phyloP scores from a whole-genome alignment of 441 rosid species.

The Corymbia citriodora region DNA sequence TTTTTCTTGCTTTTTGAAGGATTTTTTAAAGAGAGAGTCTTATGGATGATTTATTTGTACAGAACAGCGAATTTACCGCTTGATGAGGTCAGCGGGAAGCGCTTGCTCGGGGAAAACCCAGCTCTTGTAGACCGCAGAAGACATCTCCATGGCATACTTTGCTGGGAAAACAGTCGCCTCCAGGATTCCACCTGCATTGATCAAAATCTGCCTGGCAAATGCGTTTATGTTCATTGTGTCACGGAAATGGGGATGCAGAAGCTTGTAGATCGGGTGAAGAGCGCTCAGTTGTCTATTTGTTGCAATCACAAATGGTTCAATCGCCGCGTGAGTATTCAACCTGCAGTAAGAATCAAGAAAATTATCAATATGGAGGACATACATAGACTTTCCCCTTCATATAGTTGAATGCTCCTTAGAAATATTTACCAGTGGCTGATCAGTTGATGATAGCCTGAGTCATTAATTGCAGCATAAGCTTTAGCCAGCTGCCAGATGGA shows the following conservation, averaged over 20 bases:
- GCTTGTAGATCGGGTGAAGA: constrained; percentile 79
- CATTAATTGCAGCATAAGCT: constrained; percentile 74
- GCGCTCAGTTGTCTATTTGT: constrained; percentile 75
- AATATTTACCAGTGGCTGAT: constrained; percentile 74
- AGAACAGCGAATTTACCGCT: constrained; percentile 33
- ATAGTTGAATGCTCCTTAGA: neutral
- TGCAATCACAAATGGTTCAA: constrained; percentile 83
- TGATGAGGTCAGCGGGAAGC: constrained; percentile 75
- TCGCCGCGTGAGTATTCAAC: constrained; percentile 77
- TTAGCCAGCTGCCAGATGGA: constrained; percentile 88
- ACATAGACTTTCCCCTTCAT: neutral
- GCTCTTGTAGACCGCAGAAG: constrained; percentile 53
- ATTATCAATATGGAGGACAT: neutral
- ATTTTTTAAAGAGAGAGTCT: neutral
- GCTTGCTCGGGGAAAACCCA: constrained; percentile 85
- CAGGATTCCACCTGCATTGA: constrained; percentile 73
- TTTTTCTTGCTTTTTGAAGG: neutral
- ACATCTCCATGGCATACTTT: constrained; percentile 79
- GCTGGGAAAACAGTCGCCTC: constrained; percentile 65
- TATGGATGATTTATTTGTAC: neutral
- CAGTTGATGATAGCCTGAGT: constrained; percentile 81
- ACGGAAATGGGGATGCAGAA: constrained; percentile 81
- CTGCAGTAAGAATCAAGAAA: constrained; percentile 17
- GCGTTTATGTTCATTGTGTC: constrained; percentile 95
- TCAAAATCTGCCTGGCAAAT: constrained; percentile 59